Percentiles rank a stretch among this genome's conserved stretches.
These are phyloP conservation scores for Claviceps pazoutovae DNA, from an alignment of 2,329 filamentous ascomycete species.

Conservation along the genomic window DNA sequence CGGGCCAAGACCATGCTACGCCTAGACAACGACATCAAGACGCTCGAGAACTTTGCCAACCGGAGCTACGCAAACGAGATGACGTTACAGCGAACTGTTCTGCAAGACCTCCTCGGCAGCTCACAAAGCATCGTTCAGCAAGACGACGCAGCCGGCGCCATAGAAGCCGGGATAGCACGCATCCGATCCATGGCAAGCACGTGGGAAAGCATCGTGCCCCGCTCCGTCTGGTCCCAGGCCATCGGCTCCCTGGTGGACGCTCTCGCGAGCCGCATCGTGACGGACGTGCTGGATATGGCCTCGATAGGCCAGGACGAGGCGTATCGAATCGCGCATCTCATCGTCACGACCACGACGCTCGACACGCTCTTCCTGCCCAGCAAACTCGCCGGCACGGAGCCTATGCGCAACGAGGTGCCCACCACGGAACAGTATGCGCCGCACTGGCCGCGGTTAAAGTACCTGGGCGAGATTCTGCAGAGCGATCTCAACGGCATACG, in stretches of 20 bases:
- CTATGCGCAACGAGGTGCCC: conserved; percentile 29
- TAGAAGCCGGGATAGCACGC: conserved; percentile 38
- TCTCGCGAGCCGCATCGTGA: conserved; percentile 43
- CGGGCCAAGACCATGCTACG: conserved; percentile 40
- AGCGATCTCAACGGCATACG: conserved; percentile 51
- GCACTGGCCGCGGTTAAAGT: conserved; percentile 50
- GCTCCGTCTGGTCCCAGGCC: conserved; percentile 49
- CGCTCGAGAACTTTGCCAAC: conserved; percentile 44
- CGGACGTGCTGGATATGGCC: conserved; percentile 47
- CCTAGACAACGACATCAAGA: conserved; percentile 45
- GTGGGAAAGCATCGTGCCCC: conserved; percentile 45
- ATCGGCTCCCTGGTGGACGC: conserved; percentile 46
- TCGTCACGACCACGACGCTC: conserved; percentile 40
- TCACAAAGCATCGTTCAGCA: conserved; percentile 47
- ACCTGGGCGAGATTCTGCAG: conserved; percentile 49
- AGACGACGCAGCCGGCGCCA: conserved; percentile 35
- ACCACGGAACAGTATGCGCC: conserved; percentile 46
- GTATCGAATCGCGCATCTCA: conserved; percentile 45
- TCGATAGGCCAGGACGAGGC: conserved; percentile 51
- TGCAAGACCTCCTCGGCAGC: conserved; percentile 48
- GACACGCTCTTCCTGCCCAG: conserved; percentile 46
- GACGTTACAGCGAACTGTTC: conserved; percentile 43
- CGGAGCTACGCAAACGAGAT: conserved; percentile 49
- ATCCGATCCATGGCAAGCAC: conserved; percentile 38
- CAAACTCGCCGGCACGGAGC: conserved; percentile 15